Evolutionary conservation across 2,329 filamentous ascomycete species (phyloP), one percentile per base, ranked within the genome.

Genomic region (Metarhizium guizhouense): DNA sequence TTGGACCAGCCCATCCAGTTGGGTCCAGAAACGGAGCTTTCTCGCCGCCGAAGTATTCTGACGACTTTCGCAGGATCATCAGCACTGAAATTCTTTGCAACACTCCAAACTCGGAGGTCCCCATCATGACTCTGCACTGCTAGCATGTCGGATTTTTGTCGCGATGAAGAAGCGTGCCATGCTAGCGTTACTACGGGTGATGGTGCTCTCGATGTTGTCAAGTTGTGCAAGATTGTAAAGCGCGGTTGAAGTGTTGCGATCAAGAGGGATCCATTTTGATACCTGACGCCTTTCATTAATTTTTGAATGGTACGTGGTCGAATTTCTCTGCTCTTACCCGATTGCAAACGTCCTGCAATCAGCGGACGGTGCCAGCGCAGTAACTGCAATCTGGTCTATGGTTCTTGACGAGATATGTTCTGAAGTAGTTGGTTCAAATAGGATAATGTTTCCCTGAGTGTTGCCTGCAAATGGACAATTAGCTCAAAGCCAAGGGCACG

Each of bases 1-100:
- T 96, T 97, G 0, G 94, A 97, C 94, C 94, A 99, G 20, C 85
- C 88, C 78, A 96, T 92, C 94, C 94, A 99, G 68, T 95, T 96
- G 42, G 89, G 87, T 1, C 90, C 90, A 3, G 83, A 74, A 38
- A 83, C 75, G 61, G 81, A 85, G 61, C 85, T 85, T 58, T 96
- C 91, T 7, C 85, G 85, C 63, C 88, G 81, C 69, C 90, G 93
- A 51, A 99, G 75, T 32, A 95, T 86, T 59, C 94, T 82, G 57
- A 97, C 95, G 7, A 96, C 88, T 65, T 92, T 93, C 40, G 92
- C 92, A 18, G 86, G 80, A 62, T 96, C 88, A 51, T 80, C 83
- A 63, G 81, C 72, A 68, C 85, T 79, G 68, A 86, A 76, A 57
- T 81, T 82, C 71, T 97, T 99, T 20, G 93, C 84, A 54, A 99